A percentile compares a stretch with the other conserved stretches of the same genome.
Conservation (phyloP, 441 rosid species). For the Erysimum cheiri region DNA sequence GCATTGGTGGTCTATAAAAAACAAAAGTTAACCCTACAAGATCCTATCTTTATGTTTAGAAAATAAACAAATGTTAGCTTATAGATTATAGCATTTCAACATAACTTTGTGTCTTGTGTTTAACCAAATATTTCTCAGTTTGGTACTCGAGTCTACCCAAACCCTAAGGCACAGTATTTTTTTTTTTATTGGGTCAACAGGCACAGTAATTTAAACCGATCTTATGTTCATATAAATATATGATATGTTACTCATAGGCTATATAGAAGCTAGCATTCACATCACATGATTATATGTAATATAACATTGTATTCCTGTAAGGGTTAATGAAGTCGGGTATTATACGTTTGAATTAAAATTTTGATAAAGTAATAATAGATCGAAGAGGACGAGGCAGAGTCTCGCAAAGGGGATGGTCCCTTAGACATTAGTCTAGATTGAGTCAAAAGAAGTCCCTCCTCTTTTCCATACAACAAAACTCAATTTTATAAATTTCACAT, state of each 20-base stretch:
- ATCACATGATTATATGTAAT: background rate
- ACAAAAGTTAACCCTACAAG: constrained; percentile 19
- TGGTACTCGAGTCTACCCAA: background rate
- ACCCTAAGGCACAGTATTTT: background rate
- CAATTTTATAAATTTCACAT: constrained; percentile 40
- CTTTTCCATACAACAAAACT: constrained; percentile 37
- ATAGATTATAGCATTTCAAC: background rate
- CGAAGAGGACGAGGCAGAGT: constrained; percentile 27
- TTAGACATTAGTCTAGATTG: constrained; percentile 40
- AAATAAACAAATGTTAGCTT: constrained; percentile 3
- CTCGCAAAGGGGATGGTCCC: constrained; percentile 33
- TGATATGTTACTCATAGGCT: background rate
- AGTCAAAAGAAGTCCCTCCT: constrained; percentile 39
- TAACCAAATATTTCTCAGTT: background rate
- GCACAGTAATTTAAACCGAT: background rate
- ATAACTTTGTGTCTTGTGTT: background rate
- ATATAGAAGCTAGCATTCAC: background rate
- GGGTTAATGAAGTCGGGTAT: background rate
- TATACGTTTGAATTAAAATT: constrained; percentile 1
- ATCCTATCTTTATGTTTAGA: constrained; percentile 27
- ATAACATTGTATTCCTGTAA: constrained; percentile 3
- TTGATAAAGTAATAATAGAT: background rate
- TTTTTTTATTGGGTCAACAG: background rate
- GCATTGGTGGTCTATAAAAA: background rate
- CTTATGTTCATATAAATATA: background rate